A percentile compares a stretch with the other conserved stretches of the same genome.
Evolutionary conservation across 441 rosid species (phyloP).

Genomic region (Adansonia rubrostipa): DNA sequence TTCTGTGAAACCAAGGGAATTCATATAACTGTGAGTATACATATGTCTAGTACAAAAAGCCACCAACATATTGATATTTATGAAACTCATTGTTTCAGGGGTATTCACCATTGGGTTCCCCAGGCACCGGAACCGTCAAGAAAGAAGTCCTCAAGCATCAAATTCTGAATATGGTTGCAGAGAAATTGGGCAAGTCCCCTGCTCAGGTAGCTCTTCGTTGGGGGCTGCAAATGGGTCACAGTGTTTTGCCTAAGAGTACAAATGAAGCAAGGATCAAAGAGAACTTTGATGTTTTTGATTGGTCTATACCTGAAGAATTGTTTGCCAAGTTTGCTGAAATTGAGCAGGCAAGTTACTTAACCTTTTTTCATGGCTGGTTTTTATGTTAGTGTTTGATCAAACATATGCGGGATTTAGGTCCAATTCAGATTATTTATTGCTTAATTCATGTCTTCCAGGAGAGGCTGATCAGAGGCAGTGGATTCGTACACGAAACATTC

Average conservation of each 20-base stretch:
- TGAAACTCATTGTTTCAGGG: conserved; percentile 33
- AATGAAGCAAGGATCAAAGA: conserved; percentile 52
- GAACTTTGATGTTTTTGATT: conserved; percentile 51
- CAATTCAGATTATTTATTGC: neutral
- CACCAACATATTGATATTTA: too few species aligned
- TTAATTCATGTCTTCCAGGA: conserved; percentile 33
- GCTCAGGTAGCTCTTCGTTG: conserved; percentile 60
- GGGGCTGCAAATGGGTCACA: conserved; percentile 61
- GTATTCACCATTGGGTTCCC: conserved; percentile 58
- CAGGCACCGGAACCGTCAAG: conserved; percentile 36
- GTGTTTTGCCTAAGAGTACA: conserved; percentile 58
- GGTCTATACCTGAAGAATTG: conserved; percentile 56
- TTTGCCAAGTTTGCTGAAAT: conserved; percentile 49
- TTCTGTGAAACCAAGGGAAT: conserved; percentile 47
- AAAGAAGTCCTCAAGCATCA: conserved; percentile 50
- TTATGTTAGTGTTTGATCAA: neutral
- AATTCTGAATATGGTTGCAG: conserved; percentile 34
- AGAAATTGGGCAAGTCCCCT: conserved; percentile 46
- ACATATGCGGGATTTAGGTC: neutral
- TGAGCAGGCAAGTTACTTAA: conserved; percentile 47
- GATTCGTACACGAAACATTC: conserved; percentile 40
- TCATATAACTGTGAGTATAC: conserved; percentile 39
- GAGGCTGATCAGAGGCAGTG: conserved; percentile 37
- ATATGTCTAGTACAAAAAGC: neutral
- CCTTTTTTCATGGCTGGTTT: neutral